Base-by-base conservation (phyloP, 2,329 filamentous ascomycete genomes). In the Trichoderma semiorbis region DNA sequence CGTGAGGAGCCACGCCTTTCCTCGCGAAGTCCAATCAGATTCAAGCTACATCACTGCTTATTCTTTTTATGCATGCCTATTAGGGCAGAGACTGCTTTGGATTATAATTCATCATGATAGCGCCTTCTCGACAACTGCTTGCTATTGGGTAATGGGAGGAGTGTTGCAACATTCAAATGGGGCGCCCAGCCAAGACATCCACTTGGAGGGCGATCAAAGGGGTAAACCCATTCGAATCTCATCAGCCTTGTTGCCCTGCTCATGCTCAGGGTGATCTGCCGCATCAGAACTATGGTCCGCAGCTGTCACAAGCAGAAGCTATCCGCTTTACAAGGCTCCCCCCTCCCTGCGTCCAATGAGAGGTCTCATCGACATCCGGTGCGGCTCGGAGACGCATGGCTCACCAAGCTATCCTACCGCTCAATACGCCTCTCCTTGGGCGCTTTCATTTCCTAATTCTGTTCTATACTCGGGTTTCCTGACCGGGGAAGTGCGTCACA, bases 171-270 rank as follows among this genome's bases (percentile, higher is more conserved):
- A 11, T 60, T 43, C 34, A 30, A 26, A 68, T 32, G 65, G 65
- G 53, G 53, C 65, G 4, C 16, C 65, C 21, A 30, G 53, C 36
- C 26, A 50, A 21, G 36, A 57, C 39, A 69, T 36, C 66, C 66
- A 69, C 57, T 39, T 32, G 8, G 57, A 53, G 7, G 66, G 7
- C 66, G 57, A 69, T 69, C 66, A 50, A 34, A 34, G 66, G 60
- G 39, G 57, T 18, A 53, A 62, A 10, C 7, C 36, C 50, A 36
- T 68, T 53, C 21, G 39, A 43, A 5, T 47, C 47, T 8, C 30
- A 36, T 62, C 66, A 69, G 57, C 57, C 66, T 61, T 69, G 36
- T 50, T 36, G 57, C 57, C 66, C 60, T 69, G 26, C 32, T 36
- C 39, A 36, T 12, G 26, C 32, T 36, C 39, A 36, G 18, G 36